phyloP scores from a whole-genome alignment of 1,139 yeast genomes.

The Suhomyces terraborum region DNA sequence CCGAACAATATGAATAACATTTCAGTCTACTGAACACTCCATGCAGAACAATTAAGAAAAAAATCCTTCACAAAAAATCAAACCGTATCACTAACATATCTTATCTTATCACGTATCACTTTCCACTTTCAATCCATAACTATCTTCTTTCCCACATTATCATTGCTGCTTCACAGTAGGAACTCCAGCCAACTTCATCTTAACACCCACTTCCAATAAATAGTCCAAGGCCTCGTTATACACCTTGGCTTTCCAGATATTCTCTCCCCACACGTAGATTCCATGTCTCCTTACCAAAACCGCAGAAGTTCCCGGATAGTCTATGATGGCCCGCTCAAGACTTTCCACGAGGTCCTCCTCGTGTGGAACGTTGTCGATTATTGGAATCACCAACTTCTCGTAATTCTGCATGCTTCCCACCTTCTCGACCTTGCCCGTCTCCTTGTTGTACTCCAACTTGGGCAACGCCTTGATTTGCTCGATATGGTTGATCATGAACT shows the following conservation, averaged over 20 bases:
- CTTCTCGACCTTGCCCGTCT: conserved; percentile 53
- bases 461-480: conserved; percentile 96
- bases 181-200: conserved; percentile 68
- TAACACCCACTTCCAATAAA: conserved; percentile 78
- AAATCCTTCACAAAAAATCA: too few species aligned
- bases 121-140: too few species aligned
- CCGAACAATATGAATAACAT: too few species aligned
- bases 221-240: conserved; percentile 93
- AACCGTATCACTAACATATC: too few species aligned
- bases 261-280: conserved; percentile 93
- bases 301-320: conserved; percentile 79
- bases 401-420: conserved; percentile 68
- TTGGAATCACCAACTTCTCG: conserved; percentile 81
- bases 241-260: conserved; percentile 89
- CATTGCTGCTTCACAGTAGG: conserved; percentile 38
- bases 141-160: too few species aligned
- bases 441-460: conserved; percentile 31
- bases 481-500: conserved; percentile 73
- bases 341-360: conserved; percentile 82
- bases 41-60: too few species aligned
- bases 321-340: conserved; percentile 60
- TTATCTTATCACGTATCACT: too few species aligned
- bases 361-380: conserved; percentile 85
- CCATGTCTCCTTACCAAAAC: conserved; percentile 93
- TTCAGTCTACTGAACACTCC: too few species aligned